Evolutionary conservation across 176 grass and related monocot species (phyloP).

Genomic region (Oryza australiensis): DNA sequence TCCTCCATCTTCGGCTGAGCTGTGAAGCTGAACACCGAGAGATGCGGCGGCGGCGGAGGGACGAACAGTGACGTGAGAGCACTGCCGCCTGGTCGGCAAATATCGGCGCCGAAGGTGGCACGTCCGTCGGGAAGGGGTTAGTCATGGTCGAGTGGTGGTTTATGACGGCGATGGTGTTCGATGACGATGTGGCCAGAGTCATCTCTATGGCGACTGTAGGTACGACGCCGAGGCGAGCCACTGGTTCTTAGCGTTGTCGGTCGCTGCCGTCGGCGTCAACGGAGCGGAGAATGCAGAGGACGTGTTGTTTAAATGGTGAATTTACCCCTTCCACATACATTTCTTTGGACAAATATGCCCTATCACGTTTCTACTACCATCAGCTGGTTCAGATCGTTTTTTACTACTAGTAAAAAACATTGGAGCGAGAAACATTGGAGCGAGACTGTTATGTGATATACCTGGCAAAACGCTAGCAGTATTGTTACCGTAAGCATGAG

Average conservation of each 20-base stretch:
- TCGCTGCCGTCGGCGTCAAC: conserved; percentile 17
- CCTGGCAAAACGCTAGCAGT: too few species aligned
- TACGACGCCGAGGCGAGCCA: conserved; percentile 32
- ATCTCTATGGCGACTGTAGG: background rate
- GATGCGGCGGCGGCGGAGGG: conserved; percentile 28
- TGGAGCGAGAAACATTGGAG: too few species aligned
- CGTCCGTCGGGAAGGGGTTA: conserved; percentile 42
- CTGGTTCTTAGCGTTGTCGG: conserved; percentile 33
- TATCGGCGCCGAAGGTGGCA: conserved; percentile 47
- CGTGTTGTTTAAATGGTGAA: background rate
- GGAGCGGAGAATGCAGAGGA: conserved; percentile 19
- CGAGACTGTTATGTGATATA: too few species aligned
- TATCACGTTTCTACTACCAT: too few species aligned
- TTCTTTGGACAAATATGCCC: too few species aligned
- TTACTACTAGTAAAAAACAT: too few species aligned
- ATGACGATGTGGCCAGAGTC: conserved; percentile 10
- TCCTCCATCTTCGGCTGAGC: conserved; percentile 27
- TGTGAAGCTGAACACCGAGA: conserved; percentile 45
- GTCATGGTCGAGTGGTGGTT: background rate
- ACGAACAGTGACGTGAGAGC: conserved; percentile 50
- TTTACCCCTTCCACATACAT: too few species aligned
- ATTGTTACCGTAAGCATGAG: too few species aligned
- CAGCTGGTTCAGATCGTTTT: too few species aligned
- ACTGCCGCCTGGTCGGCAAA: conserved; percentile 55
- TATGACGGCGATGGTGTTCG: background rate